These are phyloP conservation scores for Silene uniflora DNA, from an alignment of 148 eudicot genomes.

Conservation along the genomic window DNA sequence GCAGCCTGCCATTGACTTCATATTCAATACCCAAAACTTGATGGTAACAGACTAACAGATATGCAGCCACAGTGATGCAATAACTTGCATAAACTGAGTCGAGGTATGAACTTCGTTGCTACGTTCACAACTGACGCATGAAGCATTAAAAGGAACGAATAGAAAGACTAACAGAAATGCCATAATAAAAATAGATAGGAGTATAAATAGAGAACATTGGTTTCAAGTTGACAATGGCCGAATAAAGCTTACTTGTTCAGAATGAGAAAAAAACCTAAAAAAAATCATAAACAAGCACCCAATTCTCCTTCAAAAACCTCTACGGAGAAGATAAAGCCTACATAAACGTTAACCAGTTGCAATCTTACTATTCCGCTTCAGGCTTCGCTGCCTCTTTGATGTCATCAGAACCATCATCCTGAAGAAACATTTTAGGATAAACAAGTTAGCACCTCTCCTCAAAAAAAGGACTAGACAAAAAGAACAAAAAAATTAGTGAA, in stretches of 20 bases:
- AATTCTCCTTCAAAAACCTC: conserved; percentile 36
- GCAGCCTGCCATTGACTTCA: not conserved
- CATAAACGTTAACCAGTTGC: conserved; percentile 20
- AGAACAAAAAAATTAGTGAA: not conserved
- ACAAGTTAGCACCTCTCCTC: not conserved
- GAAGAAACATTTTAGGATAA: conserved; percentile 10
- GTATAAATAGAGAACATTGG: not conserved
- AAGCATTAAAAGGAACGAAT: not conserved
- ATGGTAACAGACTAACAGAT: too few species aligned
- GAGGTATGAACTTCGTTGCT: too few species aligned
- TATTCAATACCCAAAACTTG: too few species aligned
- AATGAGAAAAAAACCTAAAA: conserved; percentile 19
- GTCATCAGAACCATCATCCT: conserved; percentile 67
- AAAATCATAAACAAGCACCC: conserved; percentile 34
- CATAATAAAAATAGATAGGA: conserved; percentile 5
- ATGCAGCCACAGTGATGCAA: too few species aligned
- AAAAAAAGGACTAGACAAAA: not conserved
- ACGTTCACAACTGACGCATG: not conserved
- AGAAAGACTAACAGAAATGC: not conserved
- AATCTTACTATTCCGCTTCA: conserved; percentile 40
- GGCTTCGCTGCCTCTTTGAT: conserved; percentile 55
- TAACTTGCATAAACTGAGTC: too few species aligned
- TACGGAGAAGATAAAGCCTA: conserved; percentile 34
- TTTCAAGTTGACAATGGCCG: conserved; percentile 29
- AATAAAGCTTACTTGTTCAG: conserved; percentile 29